Base-by-base conservation (phyloP, 805 yeast genomes). In the Yamadazyma olivae region DNA sequence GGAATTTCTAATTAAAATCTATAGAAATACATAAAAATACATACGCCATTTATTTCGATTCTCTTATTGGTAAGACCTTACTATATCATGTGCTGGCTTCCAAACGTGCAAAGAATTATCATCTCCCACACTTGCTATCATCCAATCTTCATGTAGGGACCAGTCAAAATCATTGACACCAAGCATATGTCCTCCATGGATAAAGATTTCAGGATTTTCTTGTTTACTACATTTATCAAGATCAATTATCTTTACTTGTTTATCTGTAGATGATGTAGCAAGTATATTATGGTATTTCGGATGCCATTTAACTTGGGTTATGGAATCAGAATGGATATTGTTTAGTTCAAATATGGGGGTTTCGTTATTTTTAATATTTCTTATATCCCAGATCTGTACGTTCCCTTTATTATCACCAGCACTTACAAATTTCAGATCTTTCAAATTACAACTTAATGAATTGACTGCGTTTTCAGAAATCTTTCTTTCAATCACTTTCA, bases 61-160 rank as follows among this genome's bases (percentile, higher is more conserved):
- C 29, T 8, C 8, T 21, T 12, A 21, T 9, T 21, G 24, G 12
- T 21, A 25, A 8, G 30, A 29, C 26, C 36, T 33, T 3, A 49
- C 41, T n/a, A 52, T 35, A 7, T 37, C 30, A 32, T 42, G 28
- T 6, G 74, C 60, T 1, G 96, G 95, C 49, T 72, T 77, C 95
- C 95, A 90, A 2, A 89, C 57, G 43, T 90, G 96, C n/a, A 89
- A 61, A 1, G 90, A 76, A 53, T 90, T 90, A 52, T 90, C 96
- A 49, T 83, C 88, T 0, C 87, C 78, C 4, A 84, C 91, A 50
- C 88, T 79, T 3, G 87, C 81, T 24, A 88, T 44, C 72, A 82
- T 69, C 75, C 82, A 75, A 3, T 78, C 75, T 38, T 77, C 84
- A 40, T 79, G 79, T 0, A 78, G 74, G 38, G 85, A 83, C 97